Conservation (phyloP, 2,329 filamentous ascomycete genomes). For the Bipolaris bicolor region DNA sequence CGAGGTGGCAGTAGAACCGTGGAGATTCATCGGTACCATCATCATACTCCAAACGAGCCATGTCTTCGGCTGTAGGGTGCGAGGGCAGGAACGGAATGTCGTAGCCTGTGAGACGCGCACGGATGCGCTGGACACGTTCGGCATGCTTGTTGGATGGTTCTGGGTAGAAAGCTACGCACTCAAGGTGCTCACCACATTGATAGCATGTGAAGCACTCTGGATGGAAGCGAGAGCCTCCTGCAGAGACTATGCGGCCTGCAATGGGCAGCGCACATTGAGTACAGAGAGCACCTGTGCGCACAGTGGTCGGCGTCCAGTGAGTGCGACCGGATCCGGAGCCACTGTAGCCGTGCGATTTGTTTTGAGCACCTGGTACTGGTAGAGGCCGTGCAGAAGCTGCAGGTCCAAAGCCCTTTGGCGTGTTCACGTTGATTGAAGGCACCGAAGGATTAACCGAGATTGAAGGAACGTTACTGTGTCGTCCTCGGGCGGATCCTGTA, state of each 20-base stretch:
- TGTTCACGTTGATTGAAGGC: slow-evolving; percentile 39
- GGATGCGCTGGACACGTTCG: slow-evolving; percentile 76
- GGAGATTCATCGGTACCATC: slow-evolving; percentile 70
- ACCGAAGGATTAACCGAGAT: slow-evolving; percentile 27
- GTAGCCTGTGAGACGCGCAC: slow-evolving; percentile 60
- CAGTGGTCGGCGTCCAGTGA: slow-evolving; percentile 54
- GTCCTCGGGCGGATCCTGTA: slow-evolving; percentile 16
- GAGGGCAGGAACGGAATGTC: slow-evolving; percentile 54
- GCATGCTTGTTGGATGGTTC: slow-evolving; percentile 77
- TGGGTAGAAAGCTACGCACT: slow-evolving; percentile 94
- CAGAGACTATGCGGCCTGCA: slow-evolving; percentile 85
- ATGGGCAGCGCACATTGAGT: slow-evolving; percentile 85
- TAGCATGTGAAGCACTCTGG: slow-evolving; percentile 92
- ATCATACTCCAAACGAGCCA: slow-evolving; percentile 58
- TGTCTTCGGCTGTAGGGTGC: slow-evolving; percentile 62
- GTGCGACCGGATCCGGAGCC: slow-evolving; percentile 47
- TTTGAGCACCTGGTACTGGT: slow-evolving; percentile 56
- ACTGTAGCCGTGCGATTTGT: slow-evolving; percentile 40
- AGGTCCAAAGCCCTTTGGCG: slow-evolving; percentile 28
- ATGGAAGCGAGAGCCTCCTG: slow-evolving; percentile 84
- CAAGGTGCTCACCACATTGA: slow-evolving; percentile 83
- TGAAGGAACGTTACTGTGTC: slow-evolving; percentile 29
- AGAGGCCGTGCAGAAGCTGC: slow-evolving; percentile 53
- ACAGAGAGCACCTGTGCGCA: slow-evolving; percentile 73
- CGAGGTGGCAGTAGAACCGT: slow-evolving; percentile 96